A percentile compares a stretch with the other conserved stretches of the same genome.
These are phyloP conservation scores for Kodamaea plutei DNA, from an alignment of 1,139 yeast genomes.

Conservation along the genomic window DNA sequence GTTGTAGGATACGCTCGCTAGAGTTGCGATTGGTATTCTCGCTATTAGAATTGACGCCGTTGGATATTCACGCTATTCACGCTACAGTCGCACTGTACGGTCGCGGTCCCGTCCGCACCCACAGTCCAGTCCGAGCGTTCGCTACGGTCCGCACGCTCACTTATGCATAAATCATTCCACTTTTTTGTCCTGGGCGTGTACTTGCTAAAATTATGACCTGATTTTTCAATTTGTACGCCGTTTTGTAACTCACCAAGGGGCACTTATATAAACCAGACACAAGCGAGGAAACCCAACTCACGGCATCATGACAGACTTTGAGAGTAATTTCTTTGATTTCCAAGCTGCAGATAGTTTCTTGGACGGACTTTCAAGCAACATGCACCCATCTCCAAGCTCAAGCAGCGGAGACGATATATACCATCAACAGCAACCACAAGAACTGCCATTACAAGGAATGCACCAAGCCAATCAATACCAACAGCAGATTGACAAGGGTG, in stretches of 20 bases:
- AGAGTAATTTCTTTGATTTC: slow-evolving; percentile 25
- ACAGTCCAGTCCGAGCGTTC: too few relatives aligned
- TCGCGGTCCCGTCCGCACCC: too few relatives aligned
- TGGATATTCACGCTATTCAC: too few relatives aligned
- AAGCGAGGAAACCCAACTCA: too few relatives aligned
- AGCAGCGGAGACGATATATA: slow-evolving; percentile 13
- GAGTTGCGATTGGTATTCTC: too few relatives aligned
- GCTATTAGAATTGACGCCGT: too few relatives aligned
- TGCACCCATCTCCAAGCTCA: slow-evolving; percentile 16
- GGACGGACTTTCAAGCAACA: slow-evolving; percentile 22
- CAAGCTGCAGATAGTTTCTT: slow-evolving; percentile 35
- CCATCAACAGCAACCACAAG: slow-evolving; percentile 4
- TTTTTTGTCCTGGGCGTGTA: background rate
- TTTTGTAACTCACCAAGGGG: too few relatives aligned
- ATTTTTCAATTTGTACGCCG: slow-evolving; percentile 1
- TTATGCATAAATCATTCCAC: slow-evolving; percentile 1
- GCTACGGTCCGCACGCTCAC: too few relatives aligned
- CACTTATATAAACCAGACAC: too few relatives aligned
- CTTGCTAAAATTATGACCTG: background rate
- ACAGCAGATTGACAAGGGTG: background rate
- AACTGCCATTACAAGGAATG: background rate
- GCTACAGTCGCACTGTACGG: too few relatives aligned
- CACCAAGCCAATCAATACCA: slow-evolving; percentile 1
- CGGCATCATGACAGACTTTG: slow-evolving; percentile 18
- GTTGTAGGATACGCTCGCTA: too few relatives aligned